A percentile compares a stretch with the other conserved stretches of the same genome.
Evolutionary conservation across 768 basidiomycete genomes (phyloP).

Genomic region (Nidularia sp.): DNA sequence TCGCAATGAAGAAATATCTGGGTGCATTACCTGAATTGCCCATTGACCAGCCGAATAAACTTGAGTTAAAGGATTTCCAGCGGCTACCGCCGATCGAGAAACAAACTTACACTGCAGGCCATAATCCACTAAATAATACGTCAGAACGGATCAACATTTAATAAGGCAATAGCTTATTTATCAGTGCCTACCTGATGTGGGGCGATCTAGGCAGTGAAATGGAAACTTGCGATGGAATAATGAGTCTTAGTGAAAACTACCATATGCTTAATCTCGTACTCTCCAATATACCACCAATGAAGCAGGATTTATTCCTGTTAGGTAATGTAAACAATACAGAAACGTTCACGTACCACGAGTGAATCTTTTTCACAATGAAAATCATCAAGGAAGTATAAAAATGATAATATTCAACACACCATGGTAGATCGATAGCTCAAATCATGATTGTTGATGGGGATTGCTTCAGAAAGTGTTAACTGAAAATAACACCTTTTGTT

Average conservation of each 20-base stretch:
- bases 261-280: no score
- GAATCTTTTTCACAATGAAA: constrained; percentile 16
- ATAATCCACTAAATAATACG: constrained; percentile 33
- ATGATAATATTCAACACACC: constrained; percentile 22
- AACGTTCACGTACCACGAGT: constrained; percentile 27
- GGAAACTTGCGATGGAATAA: no score
- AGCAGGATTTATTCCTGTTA: constrained; percentile 51
- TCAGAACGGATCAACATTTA: no score
- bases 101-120: constrained; percentile 33
- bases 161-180: no score
- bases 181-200: constrained; percentile 16
- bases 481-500: constrained; percentile 65
- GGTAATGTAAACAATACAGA: neutral
- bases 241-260: no score
- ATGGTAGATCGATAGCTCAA: constrained; percentile 51
- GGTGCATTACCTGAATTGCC: constrained; percentile 44
- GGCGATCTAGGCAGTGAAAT: constrained; percentile 27
- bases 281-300: constrained; percentile 65
- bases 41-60: constrained; percentile 37
- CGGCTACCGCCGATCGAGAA: neutral
- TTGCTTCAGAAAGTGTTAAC: constrained; percentile 54
- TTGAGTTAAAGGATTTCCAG: neutral
- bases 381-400: neutral
- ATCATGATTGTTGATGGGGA: constrained; percentile 46
- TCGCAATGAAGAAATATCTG: constrained; percentile 20